Base-by-base conservation (phyloP, 257 asterid genomes). In the Solanum medicagineum region DNA sequence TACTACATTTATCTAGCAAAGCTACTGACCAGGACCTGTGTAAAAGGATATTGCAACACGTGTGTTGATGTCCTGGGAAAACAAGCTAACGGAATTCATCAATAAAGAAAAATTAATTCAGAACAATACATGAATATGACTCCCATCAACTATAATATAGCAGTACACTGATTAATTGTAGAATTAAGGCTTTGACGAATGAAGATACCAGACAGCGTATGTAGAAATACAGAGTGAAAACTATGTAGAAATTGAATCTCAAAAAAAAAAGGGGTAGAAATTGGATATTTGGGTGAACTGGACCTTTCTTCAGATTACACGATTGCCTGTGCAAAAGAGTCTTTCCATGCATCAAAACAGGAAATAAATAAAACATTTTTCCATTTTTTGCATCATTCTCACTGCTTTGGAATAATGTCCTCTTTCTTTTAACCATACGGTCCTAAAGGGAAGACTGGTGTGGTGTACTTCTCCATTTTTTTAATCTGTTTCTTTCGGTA, bases 1-100 rank as follows among this genome's bases (percentile, higher is more conserved):
- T 63, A 16, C 42, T 51, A 19, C 60, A 65, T 84, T 62, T 14
- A 65, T 57, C 63, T 32, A 29, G 22, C 6, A 36, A 53, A 80
- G 60, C 85, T 47, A 86, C 90, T 89, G n/a, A 89, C 91, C 89
- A 40, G 56, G 11, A 87, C 73, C 24, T 12, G 85, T 12, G 84
- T 17, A 60, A 73, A 65, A 53, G 47, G 51, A 80, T 82, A 81
- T 81, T 60, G 89, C 71, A 26, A 26, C 62, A 49, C 12, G 13
- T 65, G 49, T 36, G 84, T 44, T 36, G 83, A 75, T 10, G 85
- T 71, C 66, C 81, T 75, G 47, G 84, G 66, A 42, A 77, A 20
- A 45, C 88, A 81, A 47, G 62, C 42, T 59, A 55, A n/a, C 36
- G 85, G 88, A 59, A 40, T 49, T 71, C 70, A 85, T 60, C 44